phyloP scores from a whole-genome alignment of 1,139 yeast species.

The Sugiyamaella paludigena region DNA sequence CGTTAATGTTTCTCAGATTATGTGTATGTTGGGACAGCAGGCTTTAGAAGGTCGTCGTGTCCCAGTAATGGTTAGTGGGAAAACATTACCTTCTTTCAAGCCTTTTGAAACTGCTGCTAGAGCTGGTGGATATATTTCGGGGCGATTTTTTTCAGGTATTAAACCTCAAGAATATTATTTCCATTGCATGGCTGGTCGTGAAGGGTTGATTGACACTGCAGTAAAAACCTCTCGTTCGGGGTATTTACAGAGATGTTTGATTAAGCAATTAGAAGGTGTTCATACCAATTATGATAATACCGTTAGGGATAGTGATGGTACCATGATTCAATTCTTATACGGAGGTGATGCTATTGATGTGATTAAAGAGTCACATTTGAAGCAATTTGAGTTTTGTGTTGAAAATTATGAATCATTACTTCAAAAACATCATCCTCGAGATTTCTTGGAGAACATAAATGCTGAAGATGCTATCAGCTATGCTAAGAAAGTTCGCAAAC shows the following conservation, averaged over 20 bases:
- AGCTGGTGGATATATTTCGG: conserved; percentile 98
- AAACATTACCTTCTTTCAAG: conserved; percentile 93
- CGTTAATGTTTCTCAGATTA: conserved; percentile 97
- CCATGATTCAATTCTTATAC: conserved; percentile 88
- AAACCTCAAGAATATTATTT: conserved; percentile 99
- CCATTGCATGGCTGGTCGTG: conserved; percentile 99
- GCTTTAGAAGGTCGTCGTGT: conserved; percentile 99
- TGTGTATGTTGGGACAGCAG: conserved; percentile 99
- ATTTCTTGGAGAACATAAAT: conserved; percentile 69
- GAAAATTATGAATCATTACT: conserved; percentile 87
- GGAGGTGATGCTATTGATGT: conserved; percentile 98
- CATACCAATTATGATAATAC: conserved; percentile 92
- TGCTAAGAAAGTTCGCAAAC: conserved; percentile 78
- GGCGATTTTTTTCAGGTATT: conserved; percentile 96
- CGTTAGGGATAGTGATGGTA: conserved; percentile 94
- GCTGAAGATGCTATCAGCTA: conserved; percentile 78
- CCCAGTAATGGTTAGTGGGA: conserved; percentile 98
- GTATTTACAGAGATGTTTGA: conserved; percentile 96
- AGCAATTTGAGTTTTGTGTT: conserved; percentile 87
- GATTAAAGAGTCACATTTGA: conserved; percentile 90
- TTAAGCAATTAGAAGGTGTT: conserved; percentile 97
- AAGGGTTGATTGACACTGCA: conserved; percentile 99
- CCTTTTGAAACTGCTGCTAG: conserved; percentile 96
- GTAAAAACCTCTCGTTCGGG: conserved; percentile 99
- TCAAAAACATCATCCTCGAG: conserved; percentile 83